These are phyloP conservation scores for Novymonas esmeraldas DNA, from an alignment of 208 protist genomes.

Conservation along the genomic window DNA sequence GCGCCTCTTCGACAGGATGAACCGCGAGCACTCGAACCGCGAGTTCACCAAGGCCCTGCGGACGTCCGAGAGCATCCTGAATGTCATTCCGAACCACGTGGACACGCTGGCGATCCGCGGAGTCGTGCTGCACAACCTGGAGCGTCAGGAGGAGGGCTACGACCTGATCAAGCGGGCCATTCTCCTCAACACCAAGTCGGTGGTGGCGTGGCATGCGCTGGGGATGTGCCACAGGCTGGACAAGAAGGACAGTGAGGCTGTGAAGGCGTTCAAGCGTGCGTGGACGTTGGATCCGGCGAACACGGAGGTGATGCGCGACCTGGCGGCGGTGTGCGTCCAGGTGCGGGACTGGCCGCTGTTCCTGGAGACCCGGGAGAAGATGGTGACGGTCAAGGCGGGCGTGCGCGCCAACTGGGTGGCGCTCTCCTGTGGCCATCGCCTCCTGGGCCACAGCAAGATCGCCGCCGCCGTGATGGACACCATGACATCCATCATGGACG, in stretches of 20 bases:
- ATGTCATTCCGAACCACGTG: constrained; percentile 64
- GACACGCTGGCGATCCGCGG: constrained; percentile 87
- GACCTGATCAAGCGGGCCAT: constrained; percentile 63
- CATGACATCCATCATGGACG: constrained; percentile 79
- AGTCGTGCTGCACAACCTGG: constrained; percentile 72
- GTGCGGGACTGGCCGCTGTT: constrained; percentile 92
- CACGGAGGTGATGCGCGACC: constrained; percentile 89
- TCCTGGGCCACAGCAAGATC: constrained; percentile 74
- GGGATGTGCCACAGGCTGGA: constrained; percentile 92
- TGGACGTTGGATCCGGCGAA: constrained; percentile 77
- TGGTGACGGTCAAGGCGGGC: constrained; percentile 87
- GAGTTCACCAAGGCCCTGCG: constrained; percentile 84
- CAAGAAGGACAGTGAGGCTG: constrained; percentile 89
- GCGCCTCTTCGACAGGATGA: constrained; percentile 80
- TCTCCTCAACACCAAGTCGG: constrained; percentile 52
- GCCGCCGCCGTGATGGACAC: constrained; percentile 79
- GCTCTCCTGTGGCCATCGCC: constrained; percentile 79
- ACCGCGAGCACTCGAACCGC: constrained; percentile 73
- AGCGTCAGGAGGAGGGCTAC: constrained; percentile 78
- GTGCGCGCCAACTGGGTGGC: constrained; percentile 90
- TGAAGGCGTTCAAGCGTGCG: constrained; percentile 93
- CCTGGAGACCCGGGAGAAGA: constrained; percentile 81
- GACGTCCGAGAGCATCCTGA: constrained; percentile 74
- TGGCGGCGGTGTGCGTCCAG: constrained; percentile 91
- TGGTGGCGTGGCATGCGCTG: constrained; percentile 95